Base-by-base conservation (phyloP, 1,284 basidiomycete genomes). In the Ceratobasidium sp. region DNA sequence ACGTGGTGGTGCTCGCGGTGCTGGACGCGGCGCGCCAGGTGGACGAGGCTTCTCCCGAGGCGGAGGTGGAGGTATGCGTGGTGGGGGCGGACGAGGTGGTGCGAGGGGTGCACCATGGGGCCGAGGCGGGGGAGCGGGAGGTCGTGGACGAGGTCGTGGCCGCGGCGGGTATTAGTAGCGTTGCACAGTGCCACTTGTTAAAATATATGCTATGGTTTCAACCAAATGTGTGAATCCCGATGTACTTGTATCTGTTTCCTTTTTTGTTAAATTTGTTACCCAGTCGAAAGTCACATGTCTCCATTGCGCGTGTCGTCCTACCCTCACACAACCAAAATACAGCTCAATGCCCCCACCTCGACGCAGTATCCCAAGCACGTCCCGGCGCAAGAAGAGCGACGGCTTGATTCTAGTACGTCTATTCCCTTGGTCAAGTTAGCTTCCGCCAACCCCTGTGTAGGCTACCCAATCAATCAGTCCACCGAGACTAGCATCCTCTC, bases 91-190 rank as follows among this genome's bases (percentile, higher is more conserved):
- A 11, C 53, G 84, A 48, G 79, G 86, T 29, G 85, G 86, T 27
- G 81, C 81, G 58, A 80, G 85, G 56, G 86, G 89, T 19, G 81
- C 83, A 46, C 83, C 82, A 34, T 81, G 83, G 54, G 84, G 86
- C n/a, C 79, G 81, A 46, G 75, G 77, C 14, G 82, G 85, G 46
- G 80, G 83, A 24, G 83, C 83, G 1, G 48, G 63, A 41, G 84
- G 85, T 34, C 79, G 83, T 54, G 83, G 84, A 29, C 80, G 83
- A 24, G 81, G 82, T 63, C 82, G 84, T 63, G 82, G 84, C 22
- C 61, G 61, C 14, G 49, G 61, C 14, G 49, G 48, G n/a, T 51
- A 65, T n/a, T 53, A 65, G 34, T n/a, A 48, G 22, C 29, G 43
- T 19, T 9, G 27, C 7, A 27, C 51, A 27, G 19, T 8, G 11